Evolutionary conservation across 176 grass and related monocot species (phyloP), one percentile per base, ranked within the genome.

Genomic region (Cocos nucifera): DNA sequence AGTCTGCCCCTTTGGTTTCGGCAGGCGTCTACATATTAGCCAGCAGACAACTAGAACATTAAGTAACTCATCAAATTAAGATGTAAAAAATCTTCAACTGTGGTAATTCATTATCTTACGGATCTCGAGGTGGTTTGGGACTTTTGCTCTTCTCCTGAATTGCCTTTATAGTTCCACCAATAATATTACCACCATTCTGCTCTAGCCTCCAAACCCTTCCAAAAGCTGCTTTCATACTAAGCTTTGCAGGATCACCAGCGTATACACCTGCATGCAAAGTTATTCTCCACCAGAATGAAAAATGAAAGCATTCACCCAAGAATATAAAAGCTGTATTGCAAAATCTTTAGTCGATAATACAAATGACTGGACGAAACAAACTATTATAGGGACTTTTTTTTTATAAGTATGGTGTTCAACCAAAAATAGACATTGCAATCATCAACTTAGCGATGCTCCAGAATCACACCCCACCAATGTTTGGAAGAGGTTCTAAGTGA

Each of bases 161-260:
- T 24, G 87, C 82, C 63, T 91, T 97, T 52, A 97, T 85, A 61
- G 87, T 83, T 76, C 87, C 92, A 64, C 92, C 81, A 80, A 97
- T 88, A 72, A 91, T 91, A 56, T 81, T 91, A 71, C 87, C 84
- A 12, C 92, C 84, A 69, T 69, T 73, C 56, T 91, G 69, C 73
- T 97, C 92, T 19, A 97, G 53, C 44, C 75, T 73, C 81, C 93
- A 97, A 3, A 97, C 84, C 63, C 85, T 97, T 62, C 87, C 93
- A 68, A 97, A 97, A 54, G 93, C 93, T 69, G 87, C 93, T 67
- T 85, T 91, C 93, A 97, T 91, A 54, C 87, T 91, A 62, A 97
- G 87, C 66, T 85, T 91, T 3, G 87, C 58, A 70, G 87, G 87
- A 80, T 97, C 87, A 60, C 93, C 87, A 25, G 93, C 93, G 78